A percentile compares a stretch with the other conserved stretches of the same genome.
These are phyloP conservation scores for Populus pruinosa DNA, from an alignment of 345 rosid genomes.

Conservation along the genomic window DNA sequence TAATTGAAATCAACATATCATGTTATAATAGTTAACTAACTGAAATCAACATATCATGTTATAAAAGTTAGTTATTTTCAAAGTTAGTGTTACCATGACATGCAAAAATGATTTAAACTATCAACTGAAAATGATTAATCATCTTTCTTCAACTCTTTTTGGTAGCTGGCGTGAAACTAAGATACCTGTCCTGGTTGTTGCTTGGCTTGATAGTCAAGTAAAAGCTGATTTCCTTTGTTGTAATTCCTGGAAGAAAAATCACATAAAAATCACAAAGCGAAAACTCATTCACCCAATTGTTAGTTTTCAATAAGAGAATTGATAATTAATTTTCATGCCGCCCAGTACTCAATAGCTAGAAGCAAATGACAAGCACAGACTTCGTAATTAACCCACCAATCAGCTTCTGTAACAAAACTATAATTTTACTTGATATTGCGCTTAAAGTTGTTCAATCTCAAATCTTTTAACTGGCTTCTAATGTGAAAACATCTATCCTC, in stretches of 20 bases:
- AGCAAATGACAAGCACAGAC: not conserved
- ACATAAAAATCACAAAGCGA: not conserved
- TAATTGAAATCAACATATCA: not conserved
- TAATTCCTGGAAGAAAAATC: slow-evolving; percentile 7
- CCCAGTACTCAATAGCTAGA: not conserved
- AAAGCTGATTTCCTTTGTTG: slow-evolving; percentile 6
- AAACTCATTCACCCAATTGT: not conserved
- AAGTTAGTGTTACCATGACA: not conserved
- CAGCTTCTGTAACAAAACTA: not conserved
- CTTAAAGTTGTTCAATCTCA: not conserved
- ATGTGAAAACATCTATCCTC: not conserved
- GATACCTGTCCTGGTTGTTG: slow-evolving; percentile 6
- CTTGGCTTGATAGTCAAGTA: slow-evolving; percentile 2
- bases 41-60: not conserved
- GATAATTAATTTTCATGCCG: not conserved
- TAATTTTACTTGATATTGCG: not conserved
- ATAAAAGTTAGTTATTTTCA: not conserved
- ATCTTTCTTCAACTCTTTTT: not conserved
- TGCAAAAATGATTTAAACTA: not conserved
- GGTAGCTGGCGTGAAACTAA: not conserved
- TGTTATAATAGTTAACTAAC: not conserved
- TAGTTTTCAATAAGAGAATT: not conserved
- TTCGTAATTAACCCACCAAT: not conserved
- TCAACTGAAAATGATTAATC: not conserved
- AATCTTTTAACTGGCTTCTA: not conserved